phyloP scores from a whole-genome alignment of 805 yeast species.

The Yamadazyma endophytica region DNA sequence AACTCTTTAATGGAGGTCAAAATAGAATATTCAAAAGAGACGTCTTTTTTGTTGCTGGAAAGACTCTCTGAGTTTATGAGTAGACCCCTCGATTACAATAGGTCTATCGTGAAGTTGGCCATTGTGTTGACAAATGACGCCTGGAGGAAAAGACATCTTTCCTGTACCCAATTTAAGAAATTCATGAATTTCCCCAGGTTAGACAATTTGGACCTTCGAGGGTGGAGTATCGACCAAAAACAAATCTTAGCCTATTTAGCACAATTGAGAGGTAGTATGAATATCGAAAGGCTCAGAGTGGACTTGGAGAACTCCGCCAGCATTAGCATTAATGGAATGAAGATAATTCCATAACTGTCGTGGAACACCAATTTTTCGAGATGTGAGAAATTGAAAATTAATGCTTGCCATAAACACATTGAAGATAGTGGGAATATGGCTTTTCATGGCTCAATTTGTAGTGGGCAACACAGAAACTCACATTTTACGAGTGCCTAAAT shows the following conservation, averaged over 20 bases:
- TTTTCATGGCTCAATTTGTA: neutral
- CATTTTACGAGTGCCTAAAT: slow-evolving; percentile 26
- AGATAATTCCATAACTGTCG: neutral
- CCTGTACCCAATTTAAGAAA: slow-evolving; percentile 8
- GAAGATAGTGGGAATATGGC: neutral
- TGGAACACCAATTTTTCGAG: too few species aligned
- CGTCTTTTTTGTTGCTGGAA: slow-evolving; percentile 34
- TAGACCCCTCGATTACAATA: too few species aligned
- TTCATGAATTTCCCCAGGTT: slow-evolving; percentile 13
- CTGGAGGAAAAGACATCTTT: slow-evolving; percentile 9
- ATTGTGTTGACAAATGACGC: slow-evolving; percentile 11
- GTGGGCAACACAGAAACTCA: slow-evolving; percentile 37
- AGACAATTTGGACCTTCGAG: slow-evolving; percentile 7
- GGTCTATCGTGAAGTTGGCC: slow-evolving; percentile 12
- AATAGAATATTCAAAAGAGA: slow-evolving; percentile 22
- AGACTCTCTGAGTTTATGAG: slow-evolving; percentile 28
- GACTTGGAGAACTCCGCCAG: slow-evolving; percentile 1
- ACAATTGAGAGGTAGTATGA: neutral
- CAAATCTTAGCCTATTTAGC: too few species aligned
- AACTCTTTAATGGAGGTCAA: slow-evolving; percentile 18
- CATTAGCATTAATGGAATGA: too few species aligned
- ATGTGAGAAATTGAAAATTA: too few species aligned
- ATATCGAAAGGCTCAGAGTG: slow-evolving; percentile 1
- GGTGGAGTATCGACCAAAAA: slow-evolving; percentile 11
- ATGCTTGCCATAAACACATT: too few species aligned